Conservation (phyloP, 176 grass and related monocot species). For the Lolium multiflorum region DNA sequence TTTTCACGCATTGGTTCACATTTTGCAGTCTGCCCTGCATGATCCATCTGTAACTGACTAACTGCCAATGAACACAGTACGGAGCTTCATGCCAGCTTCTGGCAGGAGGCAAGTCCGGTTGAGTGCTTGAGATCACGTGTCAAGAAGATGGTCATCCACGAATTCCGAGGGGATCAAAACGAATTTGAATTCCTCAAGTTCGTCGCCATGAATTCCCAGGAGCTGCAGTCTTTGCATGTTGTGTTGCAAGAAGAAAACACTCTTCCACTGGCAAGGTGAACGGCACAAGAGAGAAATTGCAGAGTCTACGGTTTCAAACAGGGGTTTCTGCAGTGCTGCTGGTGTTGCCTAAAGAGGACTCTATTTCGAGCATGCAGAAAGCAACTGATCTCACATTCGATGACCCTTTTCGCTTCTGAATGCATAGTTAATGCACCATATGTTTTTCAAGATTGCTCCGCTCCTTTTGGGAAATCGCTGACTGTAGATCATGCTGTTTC, state of each 20-base stretch:
- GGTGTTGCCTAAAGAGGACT: too few species aligned
- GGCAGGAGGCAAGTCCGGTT: neutral
- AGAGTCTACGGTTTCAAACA: neutral
- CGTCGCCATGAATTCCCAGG: neutral
- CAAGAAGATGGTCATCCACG: conserved; percentile 17
- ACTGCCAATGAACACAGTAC: neutral
- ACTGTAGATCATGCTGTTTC: neutral
- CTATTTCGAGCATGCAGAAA: neutral
- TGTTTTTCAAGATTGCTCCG: neutral
- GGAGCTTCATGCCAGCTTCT: neutral
- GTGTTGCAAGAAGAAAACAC: neutral
- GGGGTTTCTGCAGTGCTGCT: neutral
- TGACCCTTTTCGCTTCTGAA: neutral
- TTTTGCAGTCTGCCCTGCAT: conserved; percentile 31
- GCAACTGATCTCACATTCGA: neutral
- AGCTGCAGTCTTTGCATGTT: neutral
- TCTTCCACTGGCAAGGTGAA: neutral
- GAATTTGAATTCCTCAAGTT: conserved; percentile 1
- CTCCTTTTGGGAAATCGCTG: neutral
- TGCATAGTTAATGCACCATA: neutral
- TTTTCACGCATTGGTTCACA: neutral
- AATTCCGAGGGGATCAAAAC: neutral
- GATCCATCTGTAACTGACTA: neutral
- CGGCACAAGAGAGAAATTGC: neutral
- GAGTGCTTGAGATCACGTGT: conserved; percentile 12